Evolutionary conservation across 257 asterid genomes (phyloP), one percentile per base, ranked within the genome.

Genomic region (Nicotiana benthamiana): DNA sequence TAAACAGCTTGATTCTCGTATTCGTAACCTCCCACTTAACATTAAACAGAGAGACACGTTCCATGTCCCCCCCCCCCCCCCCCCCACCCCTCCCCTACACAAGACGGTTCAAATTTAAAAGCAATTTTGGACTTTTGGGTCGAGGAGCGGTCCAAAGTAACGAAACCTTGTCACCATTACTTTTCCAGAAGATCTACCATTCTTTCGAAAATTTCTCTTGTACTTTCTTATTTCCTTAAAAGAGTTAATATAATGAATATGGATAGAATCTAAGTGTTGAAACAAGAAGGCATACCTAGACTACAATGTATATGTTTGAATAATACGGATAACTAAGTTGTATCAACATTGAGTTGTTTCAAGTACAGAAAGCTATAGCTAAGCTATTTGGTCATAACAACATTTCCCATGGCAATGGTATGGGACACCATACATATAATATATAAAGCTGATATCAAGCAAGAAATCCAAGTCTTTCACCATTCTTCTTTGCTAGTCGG

Each of bases 401-500:
- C 79, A 74, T 24, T 72, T 46, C 7, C 22, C 36, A 15, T 72
- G 78, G 8, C 40, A 13, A 72, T 70, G 36, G n/a, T 68, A 40
- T 40, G 13, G 6, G 75, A 17, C 1, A 20, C 15, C 34, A 54
- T 54, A 54, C 36, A 8, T 40, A 40, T 40, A 40, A 40, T 56
- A 56, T 18, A 53, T 15, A 53, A 18, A 53, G 59, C 77, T 40
- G 48, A 40, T 40, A 70, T 93, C 88, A 93, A 63, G 98, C 97
- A 22, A 93, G 92, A 76, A 93, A 93, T 4, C 97, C 97, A 22
- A 93, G 98, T 84, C 82, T 90, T 72, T 93, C 98, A 15, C 98
- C 98, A 10, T 93, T 94, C 83, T 94, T 94, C 93, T 94, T 94
- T 1, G 98, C 98, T 56, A 94, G 81, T 70, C 98, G 93, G 81